phyloP scores from a whole-genome alignment of 2,329 filamentous ascomycete species.

The Colletotrichum sp. region DNA sequence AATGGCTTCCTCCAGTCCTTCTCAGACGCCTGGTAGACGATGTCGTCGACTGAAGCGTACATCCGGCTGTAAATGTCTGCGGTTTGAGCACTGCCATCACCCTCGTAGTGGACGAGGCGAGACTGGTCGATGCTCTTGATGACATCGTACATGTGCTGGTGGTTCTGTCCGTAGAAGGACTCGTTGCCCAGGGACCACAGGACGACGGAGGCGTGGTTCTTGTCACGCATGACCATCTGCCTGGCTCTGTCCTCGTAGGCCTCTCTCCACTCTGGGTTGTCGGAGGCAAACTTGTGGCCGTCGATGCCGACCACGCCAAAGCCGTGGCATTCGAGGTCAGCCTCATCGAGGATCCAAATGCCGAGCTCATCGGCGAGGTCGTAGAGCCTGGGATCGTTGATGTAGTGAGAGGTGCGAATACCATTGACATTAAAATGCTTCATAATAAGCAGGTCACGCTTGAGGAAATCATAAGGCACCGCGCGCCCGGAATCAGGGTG shows the following conservation, averaged over 20 bases:
- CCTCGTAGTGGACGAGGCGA: slow-evolving; percentile 70
- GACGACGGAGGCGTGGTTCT: slow-evolving; percentile 68
- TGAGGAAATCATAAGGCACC: slow-evolving; percentile 66
- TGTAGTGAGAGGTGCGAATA: slow-evolving; percentile 71
- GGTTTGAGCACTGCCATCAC: slow-evolving; percentile 60
- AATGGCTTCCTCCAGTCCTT: slow-evolving; percentile 59
- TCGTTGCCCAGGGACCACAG: slow-evolving; percentile 79
- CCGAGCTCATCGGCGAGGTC: slow-evolving; percentile 68
- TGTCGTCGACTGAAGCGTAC: slow-evolving; percentile 62
- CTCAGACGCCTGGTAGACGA: slow-evolving; percentile 43
- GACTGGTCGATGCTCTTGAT: slow-evolving; percentile 62
- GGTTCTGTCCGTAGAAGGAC: slow-evolving; percentile 72
- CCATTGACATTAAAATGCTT: slow-evolving; percentile 75
- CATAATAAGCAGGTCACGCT: slow-evolving; percentile 68
- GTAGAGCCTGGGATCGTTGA: slow-evolving; percentile 64
- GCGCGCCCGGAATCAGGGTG: slow-evolving; percentile 67
- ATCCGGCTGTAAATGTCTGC: slow-evolving; percentile 71
- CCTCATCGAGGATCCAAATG: slow-evolving; percentile 67
- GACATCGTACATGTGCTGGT: slow-evolving; percentile 70
- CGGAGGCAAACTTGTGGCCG: slow-evolving; percentile 57
- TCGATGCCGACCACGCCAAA: slow-evolving; percentile 47
- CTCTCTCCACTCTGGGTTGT: slow-evolving; percentile 66
- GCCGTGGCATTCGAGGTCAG: slow-evolving; percentile 60
- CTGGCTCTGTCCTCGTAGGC: slow-evolving; percentile 72
- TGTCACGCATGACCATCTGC: slow-evolving; percentile 66